Evolutionary conservation across 1,284 basidiomycete species (phyloP).

Genomic region (Cutaneotrichosporon sp.): DNA sequence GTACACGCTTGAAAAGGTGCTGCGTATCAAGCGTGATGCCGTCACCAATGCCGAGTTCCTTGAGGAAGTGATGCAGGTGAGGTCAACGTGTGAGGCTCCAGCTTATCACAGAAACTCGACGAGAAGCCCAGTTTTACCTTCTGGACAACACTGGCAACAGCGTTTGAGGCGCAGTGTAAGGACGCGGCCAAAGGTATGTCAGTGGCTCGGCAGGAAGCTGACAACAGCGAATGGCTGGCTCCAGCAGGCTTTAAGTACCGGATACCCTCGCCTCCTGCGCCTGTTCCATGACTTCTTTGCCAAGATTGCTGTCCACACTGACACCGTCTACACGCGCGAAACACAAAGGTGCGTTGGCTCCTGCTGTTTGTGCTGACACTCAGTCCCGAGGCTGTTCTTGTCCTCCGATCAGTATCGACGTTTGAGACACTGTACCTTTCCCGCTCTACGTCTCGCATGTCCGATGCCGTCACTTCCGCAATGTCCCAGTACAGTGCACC

Average conservation of each 20-base stretch:
- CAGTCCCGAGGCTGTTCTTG: conserved; percentile 83
- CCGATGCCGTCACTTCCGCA: conserved; percentile 68
- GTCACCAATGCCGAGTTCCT: conserved; percentile 72
- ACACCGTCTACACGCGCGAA: conserved; percentile 75
- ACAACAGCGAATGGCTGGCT: conserved; percentile 55
- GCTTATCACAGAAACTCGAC: conserved; percentile 62
- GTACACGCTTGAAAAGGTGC: conserved; percentile 88
- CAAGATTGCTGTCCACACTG: conserved; percentile 88
- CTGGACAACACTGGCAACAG: conserved; percentile 75
- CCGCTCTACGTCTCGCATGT: conserved; percentile 72
- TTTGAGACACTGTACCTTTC: conserved; percentile 82
- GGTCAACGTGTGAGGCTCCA: conserved; percentile 5
- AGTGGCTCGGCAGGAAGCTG: not conserved
- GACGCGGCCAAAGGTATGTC: conserved; percentile 66
- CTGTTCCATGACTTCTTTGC: conserved; percentile 94
- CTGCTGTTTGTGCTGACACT: not conserved
- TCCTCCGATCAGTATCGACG: conserved; percentile 71
- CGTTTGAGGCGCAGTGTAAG: conserved; percentile 71
- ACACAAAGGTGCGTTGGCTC: conserved; percentile 65
- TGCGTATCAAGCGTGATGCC: conserved; percentile 79
- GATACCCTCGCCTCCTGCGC: conserved; percentile 78
- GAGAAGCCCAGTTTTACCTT: conserved; percentile 84
- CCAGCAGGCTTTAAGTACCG: conserved; percentile 75
- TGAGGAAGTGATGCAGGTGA: conserved; percentile 83
- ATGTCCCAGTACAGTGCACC: conserved; percentile 58